phyloP scores from a whole-genome alignment of 1,284 basidiomycete species.

The Anthracocystis walkeri region DNA sequence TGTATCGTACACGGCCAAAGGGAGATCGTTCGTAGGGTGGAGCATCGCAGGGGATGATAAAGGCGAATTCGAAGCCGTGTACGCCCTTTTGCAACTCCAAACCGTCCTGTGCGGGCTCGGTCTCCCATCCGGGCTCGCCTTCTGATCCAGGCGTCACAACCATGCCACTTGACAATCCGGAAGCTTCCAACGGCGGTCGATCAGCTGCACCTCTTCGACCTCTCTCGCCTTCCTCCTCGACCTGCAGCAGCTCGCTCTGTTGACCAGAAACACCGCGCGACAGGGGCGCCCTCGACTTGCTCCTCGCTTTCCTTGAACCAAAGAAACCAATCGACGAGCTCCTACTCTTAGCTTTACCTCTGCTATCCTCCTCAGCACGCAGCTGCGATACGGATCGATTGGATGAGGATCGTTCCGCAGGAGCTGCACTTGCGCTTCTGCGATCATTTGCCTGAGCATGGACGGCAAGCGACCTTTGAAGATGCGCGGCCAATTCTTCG shows the following conservation, averaged over 20 bases:
- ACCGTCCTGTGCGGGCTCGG: constrained; percentile 49
- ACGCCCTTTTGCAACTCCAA: constrained; percentile 66
- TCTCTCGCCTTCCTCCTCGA: constrained; percentile 45
- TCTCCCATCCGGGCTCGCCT: constrained; percentile 35
- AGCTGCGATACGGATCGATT: not conserved
- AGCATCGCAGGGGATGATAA: constrained; percentile 66
- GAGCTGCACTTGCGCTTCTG: constrained; percentile 38
- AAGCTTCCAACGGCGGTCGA: constrained; percentile 23
- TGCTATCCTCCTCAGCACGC: constrained; percentile 26
- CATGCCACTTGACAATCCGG: constrained; percentile 18
- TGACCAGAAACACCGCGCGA: constrained; percentile 26
- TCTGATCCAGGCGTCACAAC: constrained; percentile 45
- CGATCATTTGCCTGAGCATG: constrained; percentile 26
- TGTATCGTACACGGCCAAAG: constrained; percentile 65
- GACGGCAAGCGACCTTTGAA: constrained; percentile 34
- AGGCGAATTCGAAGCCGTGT: constrained; percentile 69
- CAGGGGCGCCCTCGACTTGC: constrained; percentile 37
- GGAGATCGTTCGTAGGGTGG: constrained; percentile 68
- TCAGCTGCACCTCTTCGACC: constrained; percentile 29
- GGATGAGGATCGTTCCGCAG: constrained; percentile 14
- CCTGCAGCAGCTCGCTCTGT: constrained; percentile 34
- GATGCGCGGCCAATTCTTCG: constrained; percentile 38
- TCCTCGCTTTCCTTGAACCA: constrained; percentile 40
- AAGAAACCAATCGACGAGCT: constrained; percentile 53
- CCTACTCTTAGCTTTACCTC: constrained; percentile 38